These are phyloP conservation scores for Solanum megistacrolobum DNA, from an alignment of 257 asterid genomes.

Conservation along the genomic window DNA sequence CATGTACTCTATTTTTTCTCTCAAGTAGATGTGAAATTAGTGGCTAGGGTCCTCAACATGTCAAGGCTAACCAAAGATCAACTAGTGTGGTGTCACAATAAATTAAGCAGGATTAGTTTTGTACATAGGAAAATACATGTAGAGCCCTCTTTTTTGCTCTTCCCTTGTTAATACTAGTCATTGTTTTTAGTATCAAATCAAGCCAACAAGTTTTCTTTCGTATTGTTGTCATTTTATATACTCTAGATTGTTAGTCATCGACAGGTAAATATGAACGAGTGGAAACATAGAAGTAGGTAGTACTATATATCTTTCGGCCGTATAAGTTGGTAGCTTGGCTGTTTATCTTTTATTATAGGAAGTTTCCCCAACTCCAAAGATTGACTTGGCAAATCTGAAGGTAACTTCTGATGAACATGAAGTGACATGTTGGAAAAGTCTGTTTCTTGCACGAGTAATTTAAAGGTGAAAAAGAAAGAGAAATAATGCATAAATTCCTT, in stretches of 20 bases:
- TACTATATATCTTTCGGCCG: background rate
- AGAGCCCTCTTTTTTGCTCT: conserved; percentile 69
- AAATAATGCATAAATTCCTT: background rate
- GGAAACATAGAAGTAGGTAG: background rate
- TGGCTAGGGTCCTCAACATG: conserved; percentile 67
- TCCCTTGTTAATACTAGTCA: conserved; percentile 47
- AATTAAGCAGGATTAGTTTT: conserved; percentile 58
- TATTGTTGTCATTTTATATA: background rate
- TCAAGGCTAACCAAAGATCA: conserved; percentile 63
- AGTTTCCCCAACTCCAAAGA: background rate
- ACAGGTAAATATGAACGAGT: background rate
- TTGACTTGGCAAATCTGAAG: background rate
- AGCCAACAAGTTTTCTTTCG: background rate
- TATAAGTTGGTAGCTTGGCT: background rate
- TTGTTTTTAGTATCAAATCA: background rate
- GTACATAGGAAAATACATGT: conserved; percentile 52
- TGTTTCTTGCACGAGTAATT: background rate
- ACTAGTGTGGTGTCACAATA: conserved; percentile 63
- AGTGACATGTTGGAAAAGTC: background rate
- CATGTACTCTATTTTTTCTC: conserved; percentile 68
- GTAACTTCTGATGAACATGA: background rate
- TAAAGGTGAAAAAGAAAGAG: background rate
- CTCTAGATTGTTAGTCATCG: background rate
- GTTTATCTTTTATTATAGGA: background rate
- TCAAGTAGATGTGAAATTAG: conserved; percentile 79